Conservation (phyloP, 2,329 filamentous ascomycete genomes). For the Torrubiella hemipterigena region DNA sequence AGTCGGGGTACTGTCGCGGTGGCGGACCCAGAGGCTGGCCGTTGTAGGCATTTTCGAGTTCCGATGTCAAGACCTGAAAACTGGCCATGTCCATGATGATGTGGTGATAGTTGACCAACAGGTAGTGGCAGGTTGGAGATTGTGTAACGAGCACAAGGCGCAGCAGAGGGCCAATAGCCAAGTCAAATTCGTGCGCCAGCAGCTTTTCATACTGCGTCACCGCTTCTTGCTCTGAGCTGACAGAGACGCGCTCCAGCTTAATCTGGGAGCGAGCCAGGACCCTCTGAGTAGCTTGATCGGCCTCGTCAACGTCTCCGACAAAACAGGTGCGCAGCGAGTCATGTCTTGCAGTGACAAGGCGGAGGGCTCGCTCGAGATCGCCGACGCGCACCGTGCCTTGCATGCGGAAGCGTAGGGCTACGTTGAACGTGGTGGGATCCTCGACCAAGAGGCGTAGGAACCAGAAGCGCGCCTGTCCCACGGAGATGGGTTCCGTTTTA, state of each 20-base stretch:
- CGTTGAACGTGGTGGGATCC: slow-evolving; percentile 27
- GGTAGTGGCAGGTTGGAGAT: slow-evolving; percentile 18
- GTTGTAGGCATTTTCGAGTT: slow-evolving; percentile 31
- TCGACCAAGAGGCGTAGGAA: slow-evolving; percentile 19
- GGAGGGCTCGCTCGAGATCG: slow-evolving; percentile 20
- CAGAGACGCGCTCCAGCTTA: slow-evolving; percentile 12
- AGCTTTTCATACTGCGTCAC: slow-evolving; percentile 18
- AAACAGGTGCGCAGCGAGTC: slow-evolving; percentile 22
- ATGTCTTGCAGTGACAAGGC: slow-evolving; percentile 15
- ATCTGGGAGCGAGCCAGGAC: slow-evolving; percentile 13
- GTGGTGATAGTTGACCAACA: slow-evolving; percentile 34
- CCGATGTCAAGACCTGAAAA: slow-evolving; percentile 26
- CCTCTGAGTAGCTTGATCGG: slow-evolving; percentile 14
- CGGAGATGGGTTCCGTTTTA: slow-evolving; percentile 19
- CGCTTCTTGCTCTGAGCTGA: slow-evolving; percentile 11
- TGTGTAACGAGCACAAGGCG: slow-evolving; percentile 19
- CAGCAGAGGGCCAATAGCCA: slow-evolving; percentile 19
- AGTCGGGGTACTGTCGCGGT: slow-evolving; percentile 22
- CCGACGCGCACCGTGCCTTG: slow-evolving; percentile 17
- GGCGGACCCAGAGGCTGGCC: slow-evolving; percentile 10
- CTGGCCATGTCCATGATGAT: slow-evolving; percentile 38
- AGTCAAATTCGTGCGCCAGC: slow-evolving; percentile 17
- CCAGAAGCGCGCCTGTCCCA: slow-evolving; percentile 29
- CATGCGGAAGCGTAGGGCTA: slow-evolving; percentile 18
- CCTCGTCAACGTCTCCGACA: slow-evolving; percentile 8